phyloP scores from a whole-genome alignment of 306 rosid species.

The Cucumis melo region DNA sequence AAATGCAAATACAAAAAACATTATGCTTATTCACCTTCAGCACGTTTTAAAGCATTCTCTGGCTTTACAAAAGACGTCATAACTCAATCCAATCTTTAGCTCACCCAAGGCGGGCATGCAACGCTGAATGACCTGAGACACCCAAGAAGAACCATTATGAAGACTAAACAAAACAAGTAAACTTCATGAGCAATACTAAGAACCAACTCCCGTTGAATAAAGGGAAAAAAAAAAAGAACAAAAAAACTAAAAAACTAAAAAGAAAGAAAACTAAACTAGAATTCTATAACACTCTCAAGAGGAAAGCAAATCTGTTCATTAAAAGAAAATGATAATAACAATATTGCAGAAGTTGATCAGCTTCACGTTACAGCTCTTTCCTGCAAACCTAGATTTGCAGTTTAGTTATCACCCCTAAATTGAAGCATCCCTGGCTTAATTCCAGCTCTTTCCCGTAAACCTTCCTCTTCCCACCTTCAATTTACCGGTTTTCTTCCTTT shows the following conservation, averaged over 20 bases:
- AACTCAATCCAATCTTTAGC: conserved; percentile 3
- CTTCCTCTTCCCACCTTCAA: conserved; percentile 8
- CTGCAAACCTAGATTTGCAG: too few relatives aligned
- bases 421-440: conserved; percentile 36
- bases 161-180: background rate
- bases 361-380: too few relatives aligned
- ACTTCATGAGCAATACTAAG: background rate
- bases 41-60: conserved; percentile 53
- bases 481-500: conserved; percentile 12
- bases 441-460: conserved; percentile 22
- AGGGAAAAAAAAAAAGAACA: too few relatives aligned
- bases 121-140: conserved; percentile 10
- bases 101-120: conserved; percentile 6
- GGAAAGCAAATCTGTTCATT: too few relatives aligned
- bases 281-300: too few relatives aligned
- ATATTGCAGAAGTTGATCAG: too few relatives aligned
- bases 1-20: background rate
- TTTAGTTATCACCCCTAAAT: conserved; percentile 30
- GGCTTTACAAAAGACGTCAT: conserved; percentile 46
- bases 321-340: too few relatives aligned
- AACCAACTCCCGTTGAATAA: too few relatives aligned
- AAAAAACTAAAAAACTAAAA: too few relatives aligned
- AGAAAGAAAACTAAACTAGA: too few relatives aligned
- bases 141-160: background rate
- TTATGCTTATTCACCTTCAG: conserved; percentile 26